Base-by-base conservation (phyloP, 495 filamentous ascomycete species). In the Aspergillus haitiensis region DNA sequence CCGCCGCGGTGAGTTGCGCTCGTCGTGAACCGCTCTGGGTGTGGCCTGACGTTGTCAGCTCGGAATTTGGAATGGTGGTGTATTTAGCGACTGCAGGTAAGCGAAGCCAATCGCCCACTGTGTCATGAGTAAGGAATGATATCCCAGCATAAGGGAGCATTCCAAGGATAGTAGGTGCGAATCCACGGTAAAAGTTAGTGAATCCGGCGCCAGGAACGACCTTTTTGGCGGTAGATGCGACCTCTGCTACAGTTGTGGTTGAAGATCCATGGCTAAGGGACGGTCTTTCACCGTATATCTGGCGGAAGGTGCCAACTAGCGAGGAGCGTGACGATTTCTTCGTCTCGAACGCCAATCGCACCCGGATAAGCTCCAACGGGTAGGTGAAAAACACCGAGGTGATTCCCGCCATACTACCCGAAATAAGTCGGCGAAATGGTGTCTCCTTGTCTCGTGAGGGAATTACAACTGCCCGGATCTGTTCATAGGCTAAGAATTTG, bases 401-500 rank as follows among this genome's bases (percentile, higher is more conserved):
- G 51, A 92, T 85, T 37, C 94, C 94, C 5, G 95, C 93, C 56
- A 96, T 52, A 57, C 85, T 85, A 8, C 94, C 94, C 27, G 87
- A 87, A 16, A 90, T 64, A 37, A 98, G 81, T 16, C 94, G 84
- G 15, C 94, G 87, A 35, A 88, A 67, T 2, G 87, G 79, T 0
- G 93, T 96, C 71, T 98, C 94, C 44, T 96, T 82, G 12, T 87
- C 79, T 35, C 76, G 80, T 6, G 74, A 77, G 8, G 77, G 79
- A 52, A 98, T 98, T 2, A 97, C 57, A 11, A 86, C 63, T 10
- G 85, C 81, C 21, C 94, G 88, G 58, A 96, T 88, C 69, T 98
- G 94, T 74, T 98, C 94, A 73, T 98, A 98, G 21, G 94, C 92
- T 44, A 98, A 81, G 74, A 98, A 98, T 64, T 98, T 98, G 74